phyloP scores from a whole-genome alignment of 2,329 filamentous ascomycete genomes.

The Aspergillus puulaauensis region DNA sequence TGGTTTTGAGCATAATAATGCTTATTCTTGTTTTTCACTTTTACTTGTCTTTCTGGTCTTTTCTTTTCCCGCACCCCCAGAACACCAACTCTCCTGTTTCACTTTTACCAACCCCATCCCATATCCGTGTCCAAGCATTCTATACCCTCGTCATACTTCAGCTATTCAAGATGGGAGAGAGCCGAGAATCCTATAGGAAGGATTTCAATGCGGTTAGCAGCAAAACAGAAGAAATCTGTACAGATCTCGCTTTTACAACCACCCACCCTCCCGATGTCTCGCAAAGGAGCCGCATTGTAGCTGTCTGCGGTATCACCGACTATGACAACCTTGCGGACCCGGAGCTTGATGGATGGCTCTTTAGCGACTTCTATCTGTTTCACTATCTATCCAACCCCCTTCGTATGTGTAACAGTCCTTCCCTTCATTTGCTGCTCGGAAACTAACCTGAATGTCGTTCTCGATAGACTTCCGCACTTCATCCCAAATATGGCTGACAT shows the following conservation, averaged over 20 bases:
- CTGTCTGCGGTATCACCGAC: not conserved
- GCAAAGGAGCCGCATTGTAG: not conserved
- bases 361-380: conserved; percentile 5
- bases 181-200: no score
- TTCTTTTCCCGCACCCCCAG: no score
- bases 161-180: no score
- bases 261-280: not conserved
- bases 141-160: no score
- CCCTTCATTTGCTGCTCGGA: not conserved
- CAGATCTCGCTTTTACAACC: not conserved
- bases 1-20: no score
- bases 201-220: no score
- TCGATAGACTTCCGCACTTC: not conserved
- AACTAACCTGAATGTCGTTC: no score
- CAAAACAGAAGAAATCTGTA: not conserved
- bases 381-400: conserved; percentile 5
- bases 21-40: no score
- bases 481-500: conserved; percentile 4
- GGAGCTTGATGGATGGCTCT: conserved; percentile 3
- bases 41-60: no score
- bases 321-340: not conserved
- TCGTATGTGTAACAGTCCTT: not conserved
- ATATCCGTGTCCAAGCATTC: no score
- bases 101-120: no score
- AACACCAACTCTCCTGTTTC: no score